A percentile compares a stretch with the other conserved stretches of the same genome.
phyloP scores from a whole-genome alignment of 305 asterid genomes.

The Solanum chacoense region DNA sequence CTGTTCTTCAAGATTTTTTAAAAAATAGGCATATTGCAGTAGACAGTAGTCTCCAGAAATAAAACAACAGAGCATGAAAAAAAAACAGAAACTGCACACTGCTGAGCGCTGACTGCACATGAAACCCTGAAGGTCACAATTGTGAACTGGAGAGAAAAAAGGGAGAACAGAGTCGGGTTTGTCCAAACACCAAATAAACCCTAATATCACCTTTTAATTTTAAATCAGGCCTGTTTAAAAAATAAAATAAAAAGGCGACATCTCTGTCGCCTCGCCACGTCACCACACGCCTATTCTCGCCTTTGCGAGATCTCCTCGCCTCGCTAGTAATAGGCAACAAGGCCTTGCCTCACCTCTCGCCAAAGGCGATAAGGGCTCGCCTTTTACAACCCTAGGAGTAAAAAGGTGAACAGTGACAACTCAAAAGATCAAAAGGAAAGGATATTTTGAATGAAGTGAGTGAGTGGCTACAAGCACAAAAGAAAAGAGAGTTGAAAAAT shows the following conservation, averaged over 20 bases:
- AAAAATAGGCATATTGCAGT: neutral
- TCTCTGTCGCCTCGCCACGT: neutral
- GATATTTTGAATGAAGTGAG: neutral
- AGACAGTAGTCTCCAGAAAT: neutral
- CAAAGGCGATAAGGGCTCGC: neutral
- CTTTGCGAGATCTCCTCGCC: neutral
- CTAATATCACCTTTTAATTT: neutral
- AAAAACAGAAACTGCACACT: neutral
- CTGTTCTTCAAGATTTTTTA: neutral
- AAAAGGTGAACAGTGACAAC: neutral
- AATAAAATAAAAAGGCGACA: neutral
- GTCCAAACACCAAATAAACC: neutral
- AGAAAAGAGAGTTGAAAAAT: neutral
- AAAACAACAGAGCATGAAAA: neutral
- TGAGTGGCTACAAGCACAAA: neutral
- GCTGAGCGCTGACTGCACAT: neutral
- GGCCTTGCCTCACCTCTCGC: neutral
- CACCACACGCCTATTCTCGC: neutral
- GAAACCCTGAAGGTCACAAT: neutral
- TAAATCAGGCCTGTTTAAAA: neutral
- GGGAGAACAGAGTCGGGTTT: neutral
- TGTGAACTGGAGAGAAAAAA: neutral
- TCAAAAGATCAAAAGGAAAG: neutral
- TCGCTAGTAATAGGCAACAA: neutral
- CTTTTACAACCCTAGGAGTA: neutral